Conservation (phyloP, 257 asterid genomes). For the Solanum corneliomulleri region DNA sequence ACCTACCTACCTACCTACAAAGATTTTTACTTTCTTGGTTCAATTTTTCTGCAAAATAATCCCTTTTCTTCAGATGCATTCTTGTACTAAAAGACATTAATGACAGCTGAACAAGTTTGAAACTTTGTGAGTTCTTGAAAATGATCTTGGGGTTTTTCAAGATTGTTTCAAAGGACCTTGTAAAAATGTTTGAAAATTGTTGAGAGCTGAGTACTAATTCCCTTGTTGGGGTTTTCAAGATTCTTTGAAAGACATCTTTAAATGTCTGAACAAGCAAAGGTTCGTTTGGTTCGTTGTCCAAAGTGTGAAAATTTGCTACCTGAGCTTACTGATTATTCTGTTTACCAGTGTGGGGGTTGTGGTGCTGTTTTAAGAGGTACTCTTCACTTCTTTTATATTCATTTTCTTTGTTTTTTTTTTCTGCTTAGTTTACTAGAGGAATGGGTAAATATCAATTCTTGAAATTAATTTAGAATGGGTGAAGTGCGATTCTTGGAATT, state of each 20-base stretch:
- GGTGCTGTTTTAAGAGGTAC: constrained; percentile 75
- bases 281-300: constrained; percentile 80
- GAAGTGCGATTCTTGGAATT: background rate
- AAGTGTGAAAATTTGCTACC: constrained; percentile 71
- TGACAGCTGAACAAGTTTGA: background rate
- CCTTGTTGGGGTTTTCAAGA: constrained; percentile 3
- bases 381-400: background rate
- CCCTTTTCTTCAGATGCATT: background rate
- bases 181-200: constrained; percentile 37
- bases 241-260: background rate
- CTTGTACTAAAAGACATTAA: background rate
- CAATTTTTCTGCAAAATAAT: background rate
- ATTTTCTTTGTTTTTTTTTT: background rate
- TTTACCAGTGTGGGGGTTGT: constrained; percentile 79
- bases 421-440: background rate
- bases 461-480: background rate
- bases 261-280: constrained; percentile 67
- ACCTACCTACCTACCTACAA: background rate
- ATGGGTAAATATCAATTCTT: background rate
- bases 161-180: background rate
- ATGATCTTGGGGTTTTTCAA: constrained; percentile 10
- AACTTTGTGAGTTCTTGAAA: background rate
- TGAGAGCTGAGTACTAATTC: background rate
- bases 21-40: background rate
- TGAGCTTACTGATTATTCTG: constrained; percentile 60